Evolutionary conservation across 139 green algal species (phyloP).

Genomic region (Tetradesmus obliquus): DNA sequence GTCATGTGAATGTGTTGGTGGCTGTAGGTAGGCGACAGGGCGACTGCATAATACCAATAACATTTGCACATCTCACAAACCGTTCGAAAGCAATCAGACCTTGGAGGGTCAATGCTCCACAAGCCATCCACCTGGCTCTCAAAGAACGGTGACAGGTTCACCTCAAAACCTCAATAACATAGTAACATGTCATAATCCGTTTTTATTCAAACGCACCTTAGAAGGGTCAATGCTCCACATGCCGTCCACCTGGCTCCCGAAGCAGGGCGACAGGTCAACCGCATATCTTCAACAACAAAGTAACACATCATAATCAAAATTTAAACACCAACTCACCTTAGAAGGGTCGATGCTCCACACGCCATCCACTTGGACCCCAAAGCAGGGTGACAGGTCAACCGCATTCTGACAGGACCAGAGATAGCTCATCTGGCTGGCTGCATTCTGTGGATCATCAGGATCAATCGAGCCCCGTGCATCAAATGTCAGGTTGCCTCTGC

Average conservation of each 20-base stretch:
- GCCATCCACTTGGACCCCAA: background rate
- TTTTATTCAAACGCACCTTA: background rate
- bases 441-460: conserved; percentile 19
- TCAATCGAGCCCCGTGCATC: conserved; percentile 1
- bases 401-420: conserved; percentile 19
- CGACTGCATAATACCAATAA: no score
- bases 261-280: background rate
- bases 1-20: no score
- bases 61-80: no score
- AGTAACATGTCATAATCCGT: background rate
- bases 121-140: background rate
- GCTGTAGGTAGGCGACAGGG: no score
- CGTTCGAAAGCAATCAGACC: no score
- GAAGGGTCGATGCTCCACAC: background rate
- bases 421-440: background rate
- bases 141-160: background rate
- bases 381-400: conserved; percentile 24
- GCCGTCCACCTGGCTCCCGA: background rate
- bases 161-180: background rate
- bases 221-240: background rate
- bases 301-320: background rate
- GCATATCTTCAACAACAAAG: background rate
- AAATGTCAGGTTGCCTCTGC: conserved; percentile 22
- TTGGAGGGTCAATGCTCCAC: background rate
- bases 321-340: background rate